phyloP scores from a whole-genome alignment of 306 rosid genomes.

The Mucuna pruriens region DNA sequence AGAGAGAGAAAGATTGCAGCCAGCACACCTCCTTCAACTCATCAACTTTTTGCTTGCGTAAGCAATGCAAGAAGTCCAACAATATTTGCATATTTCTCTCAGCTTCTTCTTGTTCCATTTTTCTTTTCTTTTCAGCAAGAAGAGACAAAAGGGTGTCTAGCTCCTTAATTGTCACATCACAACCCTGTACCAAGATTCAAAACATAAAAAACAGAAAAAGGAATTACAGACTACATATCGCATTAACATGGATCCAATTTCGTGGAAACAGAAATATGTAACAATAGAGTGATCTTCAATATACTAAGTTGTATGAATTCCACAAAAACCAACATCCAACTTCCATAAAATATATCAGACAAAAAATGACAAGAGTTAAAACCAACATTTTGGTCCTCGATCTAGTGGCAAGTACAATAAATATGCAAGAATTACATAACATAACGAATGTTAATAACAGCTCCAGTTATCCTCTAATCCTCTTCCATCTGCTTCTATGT shows the following conservation, averaged over 20 bases:
- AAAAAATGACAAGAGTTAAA: slow-evolving; percentile 2
- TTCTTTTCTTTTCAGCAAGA: slow-evolving; percentile 89
- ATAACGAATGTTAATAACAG: not conserved
- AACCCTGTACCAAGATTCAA: slow-evolving; percentile 65
- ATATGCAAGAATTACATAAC: not conserved
- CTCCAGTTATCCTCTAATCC: not conserved
- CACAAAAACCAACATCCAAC: slow-evolving; percentile 1
- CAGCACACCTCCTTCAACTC: slow-evolving; percentile 82
- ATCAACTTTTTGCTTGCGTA: slow-evolving; percentile 83
- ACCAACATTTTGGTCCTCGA: not conserved
- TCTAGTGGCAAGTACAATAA: slow-evolving; percentile 1
- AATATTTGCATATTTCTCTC: slow-evolving; percentile 95
- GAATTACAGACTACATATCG: slow-evolving; percentile 29
- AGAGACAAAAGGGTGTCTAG: slow-evolving; percentile 76
- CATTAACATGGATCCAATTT: slow-evolving; percentile 18
- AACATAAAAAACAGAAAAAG: not conserved
- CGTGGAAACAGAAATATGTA: slow-evolving; percentile 7
- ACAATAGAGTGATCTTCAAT: not conserved
- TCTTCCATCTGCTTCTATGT: slow-evolving; percentile 1
- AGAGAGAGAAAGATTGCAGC: slow-evolving; percentile 23
- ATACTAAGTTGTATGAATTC: not conserved
- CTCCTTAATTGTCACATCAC: slow-evolving; percentile 89
- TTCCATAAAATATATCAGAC: slow-evolving; percentile 1
- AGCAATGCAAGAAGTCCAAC: slow-evolving; percentile 84
- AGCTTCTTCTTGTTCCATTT: slow-evolving; percentile 99